Evolutionary conservation across 2,329 filamentous ascomycete species (phyloP), one percentile per base, ranked within the genome.

Genomic region (Cytospora piceae): DNA sequence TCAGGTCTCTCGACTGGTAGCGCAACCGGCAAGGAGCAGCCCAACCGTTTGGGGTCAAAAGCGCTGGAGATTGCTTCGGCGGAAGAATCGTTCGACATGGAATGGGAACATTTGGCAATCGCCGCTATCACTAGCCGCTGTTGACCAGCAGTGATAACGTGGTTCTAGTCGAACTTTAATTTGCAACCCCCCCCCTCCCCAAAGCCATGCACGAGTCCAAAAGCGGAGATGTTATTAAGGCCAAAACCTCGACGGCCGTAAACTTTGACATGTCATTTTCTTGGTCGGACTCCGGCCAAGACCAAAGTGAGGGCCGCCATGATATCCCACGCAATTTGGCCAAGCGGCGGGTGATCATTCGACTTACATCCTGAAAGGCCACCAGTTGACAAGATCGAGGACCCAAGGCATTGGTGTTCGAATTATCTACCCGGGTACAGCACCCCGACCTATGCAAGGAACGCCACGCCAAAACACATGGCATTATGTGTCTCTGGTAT

Each of bases 191-290:
- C 34, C 39, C 55, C 54, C 29, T 27, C 52, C 39, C 27, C 60
- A n/a, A 49, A 56, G 24, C 15, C 29, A 63, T 63, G 60, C 60
- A 63, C n/a, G 39, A 29, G 22, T 34, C 60, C 56, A 22, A 57
- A 63, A 63, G 52, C 24, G 27, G 34, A 49, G 29, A 32, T 32
- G 22, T 46, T 22, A 39, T 22, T 39, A 57, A 24, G 12, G 15
- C 29, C 46, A 29, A 24, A 22, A 37, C 37, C 56, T 42, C 17
- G 46, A 34, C 53, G 32, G 29, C 20, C 24, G 22, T 51, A 37
- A 32, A 22, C 15, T 53, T 27, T 24, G 42, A 27, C 39, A 17
- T 56, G 39, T 34, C 60, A 63, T 57, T 57, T 56, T 53, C 39
- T 20, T 31, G 17, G 27, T n/a, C 60, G 52, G 49, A 39, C 42